Base-by-base conservation (phyloP, 495 filamentous ascomycete genomes). In the Penicillium tannophilum region DNA sequence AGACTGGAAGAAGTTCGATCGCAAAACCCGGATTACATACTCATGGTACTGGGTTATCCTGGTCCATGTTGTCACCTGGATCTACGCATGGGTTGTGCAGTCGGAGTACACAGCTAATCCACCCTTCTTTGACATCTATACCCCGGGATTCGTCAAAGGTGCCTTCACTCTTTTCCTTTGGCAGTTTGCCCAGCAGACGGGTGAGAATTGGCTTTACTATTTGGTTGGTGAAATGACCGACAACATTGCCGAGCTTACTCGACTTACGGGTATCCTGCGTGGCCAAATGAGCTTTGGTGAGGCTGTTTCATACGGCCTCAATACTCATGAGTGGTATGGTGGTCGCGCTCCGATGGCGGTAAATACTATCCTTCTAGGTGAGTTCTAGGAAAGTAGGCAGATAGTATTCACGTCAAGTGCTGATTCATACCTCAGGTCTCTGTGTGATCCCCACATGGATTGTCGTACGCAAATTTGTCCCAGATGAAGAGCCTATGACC, bases 271-370 rank as follows among this genome's bases (percentile, higher is more conserved):
- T 24, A 74, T 87, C 41, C 71, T 88, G 4, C 74, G 85, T 45
- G 85, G 83, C 1, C 84, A 83, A 3, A 83, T 87, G 58, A 84
- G 82, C 39, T 84, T 83, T 24, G 80, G 80, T 58, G 79, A 87
- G 64, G 86, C 86, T 8, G 61, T 88, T 6, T 84, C 82, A 30
- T 86, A 80, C 60, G 85, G 85, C 2, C 54, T 88, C 1, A 80
- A 79, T 41, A 76, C 76, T 0, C 62, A 63, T 4, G 65, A 77
- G 12, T 82, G 77, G 79, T 61, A 70, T 45, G 79, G 77, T 1
- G 78, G 79, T 6, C 61, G 79, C 20, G 78, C 80, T 19, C 79
- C 78, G 17, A 60, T 82, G 36, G 74, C 76, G 1, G 76, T 82
- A 0, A 82, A 80, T 35, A 80, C 78, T 2, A 80, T 82, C 24